Base-by-base conservation (phyloP, 306 rosid genomes). In the Mucuna pruriens region DNA sequence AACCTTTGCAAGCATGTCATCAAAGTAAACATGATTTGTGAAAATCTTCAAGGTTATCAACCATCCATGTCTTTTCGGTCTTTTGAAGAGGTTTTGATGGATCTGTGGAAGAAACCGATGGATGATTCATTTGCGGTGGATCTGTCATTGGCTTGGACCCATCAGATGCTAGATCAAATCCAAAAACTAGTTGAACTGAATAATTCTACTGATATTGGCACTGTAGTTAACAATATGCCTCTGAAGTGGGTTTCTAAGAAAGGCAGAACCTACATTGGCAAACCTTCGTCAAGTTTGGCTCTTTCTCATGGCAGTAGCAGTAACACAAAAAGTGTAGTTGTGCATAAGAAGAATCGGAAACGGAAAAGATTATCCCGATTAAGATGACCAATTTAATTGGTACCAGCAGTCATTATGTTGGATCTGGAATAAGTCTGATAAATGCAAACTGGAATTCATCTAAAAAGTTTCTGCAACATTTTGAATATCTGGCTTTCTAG, bases 1-100 rank as follows among this genome's bases (percentile, higher is more conserved):
- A 95, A 90, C 85, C 90, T 93, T 39, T 90, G 97, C 94, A 93
- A 95, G 86, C 99, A 93, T 72, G 91, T 89, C 77, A 85, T 93
- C 57, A 95, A 95, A 88, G 94, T 90, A 78, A 95, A 90, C 84
- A 93, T 84, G 93, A 78, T 87, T 16, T 88, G 90, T 42, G 90
- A 84, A 88, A 88, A 71, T 68, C 76, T 62, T 58, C 75, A 78
- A 39, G 89, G 85, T 71, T 86, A 67, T 84, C 88, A 85, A 78
- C 80, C 91, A 65, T 85, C 96, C 61, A 80, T 91, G 90, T 91
- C 98, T 67, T 90, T 86, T 44, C 87, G 73, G 36, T 95, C 99
- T 7, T 95, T 78, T 80, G 86, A 91, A 83, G 92, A 88, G 78
- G 82, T 89, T 75, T 73, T 90, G 80, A 79, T 46, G 74, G 89